Conservation (phyloP, 2,329 filamentous ascomycete genomes). For the Microdochium nivale region DNA sequence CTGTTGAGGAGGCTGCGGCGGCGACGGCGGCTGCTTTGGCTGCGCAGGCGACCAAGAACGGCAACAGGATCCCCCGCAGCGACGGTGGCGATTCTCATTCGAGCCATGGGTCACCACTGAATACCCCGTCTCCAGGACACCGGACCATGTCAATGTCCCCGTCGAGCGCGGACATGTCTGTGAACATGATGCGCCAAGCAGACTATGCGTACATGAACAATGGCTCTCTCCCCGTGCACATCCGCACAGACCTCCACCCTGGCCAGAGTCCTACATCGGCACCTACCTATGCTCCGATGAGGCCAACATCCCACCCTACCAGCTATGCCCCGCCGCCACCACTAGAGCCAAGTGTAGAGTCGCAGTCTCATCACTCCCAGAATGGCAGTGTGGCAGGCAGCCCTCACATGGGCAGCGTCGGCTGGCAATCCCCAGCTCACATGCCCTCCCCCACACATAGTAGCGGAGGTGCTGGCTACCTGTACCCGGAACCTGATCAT, state of each 20-base stretch:
- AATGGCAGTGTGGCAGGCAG: constrained; percentile 67
- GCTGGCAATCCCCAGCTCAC: constrained; percentile 82
- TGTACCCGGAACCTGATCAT: constrained; percentile 77
- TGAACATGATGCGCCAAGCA: constrained; percentile 60
- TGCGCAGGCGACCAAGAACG: constrained; percentile 19
- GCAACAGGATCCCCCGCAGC: constrained; percentile 42
- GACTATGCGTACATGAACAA: constrained; percentile 73
- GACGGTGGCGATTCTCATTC: constrained; percentile 61
- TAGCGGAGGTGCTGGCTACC: constrained; percentile 52
- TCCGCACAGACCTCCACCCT: constrained; percentile 66
- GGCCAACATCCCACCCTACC: constrained; percentile 78
- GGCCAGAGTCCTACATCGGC: constrained; percentile 60
- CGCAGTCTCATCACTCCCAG: constrained; percentile 63
- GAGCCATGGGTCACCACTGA: constrained; percentile 63
- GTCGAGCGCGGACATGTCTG: constrained; percentile 60
- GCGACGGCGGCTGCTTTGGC: constrained; percentile 83
- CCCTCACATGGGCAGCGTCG: constrained; percentile 73
- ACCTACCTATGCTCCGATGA: constrained; percentile 50
- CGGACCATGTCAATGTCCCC: constrained; percentile 70
- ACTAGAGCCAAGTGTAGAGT: constrained; percentile 77
- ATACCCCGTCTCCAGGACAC: constrained; percentile 78
- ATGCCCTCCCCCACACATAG: constrained; percentile 62
- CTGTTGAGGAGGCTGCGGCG: constrained; percentile 84
- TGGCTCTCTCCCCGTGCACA: constrained; percentile 72
- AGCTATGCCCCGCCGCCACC: constrained; percentile 77